A percentile compares a stretch with the other conserved stretches of the same genome.
Evolutionary conservation across 352 stramenopile species (phyloP).

Genomic region (Plasmopara muralis): DNA sequence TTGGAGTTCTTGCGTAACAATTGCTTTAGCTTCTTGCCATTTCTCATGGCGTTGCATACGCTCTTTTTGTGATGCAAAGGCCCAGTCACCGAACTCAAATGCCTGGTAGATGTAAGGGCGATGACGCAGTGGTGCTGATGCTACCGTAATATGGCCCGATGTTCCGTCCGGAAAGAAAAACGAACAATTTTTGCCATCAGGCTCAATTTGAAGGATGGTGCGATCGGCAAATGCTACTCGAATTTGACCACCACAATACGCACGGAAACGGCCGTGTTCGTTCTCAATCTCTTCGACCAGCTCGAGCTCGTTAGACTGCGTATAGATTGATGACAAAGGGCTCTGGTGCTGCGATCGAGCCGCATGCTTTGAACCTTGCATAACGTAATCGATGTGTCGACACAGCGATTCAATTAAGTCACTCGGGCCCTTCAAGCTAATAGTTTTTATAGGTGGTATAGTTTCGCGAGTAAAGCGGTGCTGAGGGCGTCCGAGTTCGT

Average conservation of each 20-base stretch:
- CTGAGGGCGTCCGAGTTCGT: slow-evolving; percentile 17
- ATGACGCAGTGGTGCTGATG: slow-evolving; percentile 31
- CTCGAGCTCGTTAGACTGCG: slow-evolving; percentile 11
- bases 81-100: slow-evolving; percentile 61
- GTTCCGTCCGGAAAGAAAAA: slow-evolving; percentile 54
- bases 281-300: slow-evolving; percentile 39
- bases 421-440: slow-evolving; percentile 11
- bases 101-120: slow-evolving; percentile 47
- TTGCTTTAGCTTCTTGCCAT: slow-evolving; percentile 24
- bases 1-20: slow-evolving; percentile 33
- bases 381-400: slow-evolving; percentile 29
- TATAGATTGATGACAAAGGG: background rate
- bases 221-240: slow-evolving; percentile 63
- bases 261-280: slow-evolving; percentile 53
- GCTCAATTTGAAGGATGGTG: slow-evolving; percentile 61
- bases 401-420: slow-evolving; percentile 19
- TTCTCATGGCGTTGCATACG: slow-evolving; percentile 36
- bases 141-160: slow-evolving; percentile 26
- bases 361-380: slow-evolving; percentile 21
- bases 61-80: slow-evolving; percentile 45
- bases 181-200: slow-evolving; percentile 26
- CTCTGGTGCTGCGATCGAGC: background rate
- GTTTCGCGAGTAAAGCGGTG: slow-evolving; percentile 64
- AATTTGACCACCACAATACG: slow-evolving; percentile 53
- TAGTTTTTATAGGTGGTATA: slow-evolving; percentile 31